Conservation (phyloP, 805 yeast species). For the Zygoascus biomembranicola region DNA sequence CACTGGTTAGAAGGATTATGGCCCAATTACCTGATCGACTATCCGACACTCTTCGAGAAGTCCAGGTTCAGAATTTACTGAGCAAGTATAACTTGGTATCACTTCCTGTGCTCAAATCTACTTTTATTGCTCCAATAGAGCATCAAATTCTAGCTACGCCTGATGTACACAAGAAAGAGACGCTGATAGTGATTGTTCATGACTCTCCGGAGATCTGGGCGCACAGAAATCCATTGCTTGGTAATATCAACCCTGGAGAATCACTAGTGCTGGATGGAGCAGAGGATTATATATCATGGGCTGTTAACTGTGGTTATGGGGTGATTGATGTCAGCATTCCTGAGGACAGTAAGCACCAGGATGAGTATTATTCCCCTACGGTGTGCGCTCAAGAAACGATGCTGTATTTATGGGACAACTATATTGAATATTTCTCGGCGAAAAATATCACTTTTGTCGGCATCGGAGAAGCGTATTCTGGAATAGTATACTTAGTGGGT, state of each 20-base stretch:
- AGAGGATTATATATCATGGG: conserved; percentile 62
- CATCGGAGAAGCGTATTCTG: conserved; percentile 81
- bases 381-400: conserved; percentile 66
- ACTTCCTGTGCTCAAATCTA: conserved; percentile 51
- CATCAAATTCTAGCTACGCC: conserved; percentile 68
- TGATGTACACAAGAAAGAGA: conserved; percentile 48
- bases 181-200: conserved; percentile 65
- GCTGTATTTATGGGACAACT: conserved; percentile 84
- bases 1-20: neutral
- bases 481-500: conserved; percentile 79
- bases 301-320: conserved; percentile 46
- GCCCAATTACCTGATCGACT: conserved; percentile 4
- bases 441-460: conserved; percentile 74
- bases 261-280: conserved; percentile 68
- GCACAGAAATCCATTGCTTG: conserved; percentile 67
- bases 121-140: conserved; percentile 34
- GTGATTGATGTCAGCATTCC: conserved; percentile 82
- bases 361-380: conserved; percentile 22
- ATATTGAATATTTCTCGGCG: conserved; percentile 57
- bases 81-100: conserved; percentile 50
- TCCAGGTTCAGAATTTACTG: conserved; percentile 50
- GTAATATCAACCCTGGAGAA: conserved; percentile 62
- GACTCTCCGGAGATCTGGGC: conserved; percentile 95
- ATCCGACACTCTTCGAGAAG: conserved; percentile 63
- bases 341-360: conserved; percentile 37